Base-by-base conservation (phyloP, 331 rosid species). In the Acacia pycnantha region DNA sequence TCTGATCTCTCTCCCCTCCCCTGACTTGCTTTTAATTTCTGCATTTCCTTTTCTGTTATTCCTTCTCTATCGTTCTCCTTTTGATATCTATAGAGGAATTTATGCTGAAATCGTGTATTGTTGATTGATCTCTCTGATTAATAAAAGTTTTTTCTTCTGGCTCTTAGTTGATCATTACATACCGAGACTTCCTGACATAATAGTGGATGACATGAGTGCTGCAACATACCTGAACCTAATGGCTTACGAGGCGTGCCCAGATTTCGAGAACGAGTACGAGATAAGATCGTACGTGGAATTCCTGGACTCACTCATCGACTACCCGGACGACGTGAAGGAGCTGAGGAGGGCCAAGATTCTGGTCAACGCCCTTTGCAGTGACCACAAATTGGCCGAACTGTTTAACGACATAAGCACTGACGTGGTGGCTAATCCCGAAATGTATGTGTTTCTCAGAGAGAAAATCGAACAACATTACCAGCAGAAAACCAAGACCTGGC, bases 161-260 rank as follows among this genome's bases (percentile, higher is more conserved):
- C 40, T 35, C 37, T 3, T 33, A 33, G 4, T 33, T 35, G 40
- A 35, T 35, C 40, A 35, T 35, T 35, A 35, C 7, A 35, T 31
- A 31, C 0, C 85, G 6, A 4, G 0, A 1, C 84, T 88, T 61
- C 88, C 84, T 2, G 66, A 4, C 16, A 67, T 77, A 0, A 11
- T 68, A 0, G 77, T 80, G 4, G 82, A 81, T 5, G 77, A 88
- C 53, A 50, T 80, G 5, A 77, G 56, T 6, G 18, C 58, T 7
- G 1, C 62, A 0, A 53, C 35, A 12, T 46, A 44, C 15, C 12
- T 64, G 10, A 82, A 86, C 47, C 26, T 85, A 16, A 33, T 73
- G 61, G 85, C 85, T 0, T 85, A 82, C 15, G 86, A 78, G 77
- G 41, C 50, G 70, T 85, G 84, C 50, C 86, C 80, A 1, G 87